A percentile compares a stretch with the other conserved stretches of the same genome.
Evolutionary conservation across 257 asterid genomes (phyloP).

Genomic region (Henckelia pumila): DNA sequence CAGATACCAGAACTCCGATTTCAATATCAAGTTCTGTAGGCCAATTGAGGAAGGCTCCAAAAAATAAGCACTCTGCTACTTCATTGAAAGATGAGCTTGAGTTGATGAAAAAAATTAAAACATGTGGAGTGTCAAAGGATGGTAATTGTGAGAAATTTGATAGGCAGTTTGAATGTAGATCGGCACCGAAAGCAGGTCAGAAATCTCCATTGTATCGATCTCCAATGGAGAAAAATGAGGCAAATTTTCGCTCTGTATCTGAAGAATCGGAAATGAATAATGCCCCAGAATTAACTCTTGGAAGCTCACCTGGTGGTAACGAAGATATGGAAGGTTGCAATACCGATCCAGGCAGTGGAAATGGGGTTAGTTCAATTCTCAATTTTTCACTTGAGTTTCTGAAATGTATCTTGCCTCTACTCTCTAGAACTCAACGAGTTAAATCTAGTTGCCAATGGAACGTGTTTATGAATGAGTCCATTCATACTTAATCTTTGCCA

Average conservation of each 20-base stretch:
- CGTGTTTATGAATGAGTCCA: too few species aligned
- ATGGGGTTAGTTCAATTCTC: conserved; percentile 34
- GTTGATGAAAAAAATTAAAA: conserved; percentile 23
- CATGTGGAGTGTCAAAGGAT: not conserved
- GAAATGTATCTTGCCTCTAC: not conserved
- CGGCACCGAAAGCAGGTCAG: too few species aligned
- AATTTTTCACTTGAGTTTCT: not conserved
- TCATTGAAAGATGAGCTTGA: conserved; percentile 19
- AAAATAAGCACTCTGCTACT: conserved; percentile 19
- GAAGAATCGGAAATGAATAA: conserved; percentile 51
- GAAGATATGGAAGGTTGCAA: conserved; percentile 25
- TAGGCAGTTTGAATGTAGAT: too few species aligned
- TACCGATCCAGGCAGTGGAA: conserved; percentile 32
- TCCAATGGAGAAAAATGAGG: too few species aligned
- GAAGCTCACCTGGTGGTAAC: conserved; percentile 44
- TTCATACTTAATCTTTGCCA: too few species aligned
- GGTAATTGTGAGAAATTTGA: too few species aligned
- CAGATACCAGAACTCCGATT: conserved; percentile 31
- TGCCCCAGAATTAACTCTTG: conserved; percentile 47
- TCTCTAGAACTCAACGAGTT: too few species aligned
- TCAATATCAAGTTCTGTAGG: conserved; percentile 17
- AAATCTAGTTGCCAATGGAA: too few species aligned
- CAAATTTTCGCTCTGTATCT: not conserved
- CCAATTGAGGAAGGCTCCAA: conserved; percentile 21
- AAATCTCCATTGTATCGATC: too few species aligned